Base-by-base conservation (phyloP, 805 yeast genomes). In the Ogataea parapolymorpha region DNA sequence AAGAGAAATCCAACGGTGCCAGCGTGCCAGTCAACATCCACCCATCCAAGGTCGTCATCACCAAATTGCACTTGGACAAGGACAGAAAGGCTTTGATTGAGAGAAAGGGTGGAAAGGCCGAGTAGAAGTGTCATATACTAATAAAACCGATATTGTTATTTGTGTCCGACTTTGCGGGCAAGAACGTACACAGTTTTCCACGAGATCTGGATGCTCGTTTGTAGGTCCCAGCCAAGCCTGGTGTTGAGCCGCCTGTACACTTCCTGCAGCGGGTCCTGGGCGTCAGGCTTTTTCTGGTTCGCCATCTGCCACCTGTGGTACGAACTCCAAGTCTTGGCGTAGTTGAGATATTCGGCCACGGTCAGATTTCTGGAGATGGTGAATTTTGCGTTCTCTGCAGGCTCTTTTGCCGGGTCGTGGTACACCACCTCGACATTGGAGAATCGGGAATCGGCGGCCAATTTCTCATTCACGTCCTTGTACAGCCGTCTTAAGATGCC, bases 1-100 rank as follows among this genome's bases (percentile, higher is more conserved):
- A 83, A 78, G 98, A 93, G 78, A 93, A 93, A 81, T 88, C 95
- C 60, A 85, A 83, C 79, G 98, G 97, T 77, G 95, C 95, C 67
- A 80, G 96, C 52, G 85, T 90, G 61, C 98, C 97, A 72, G 79
- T 91, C 74, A 87, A 89, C 85, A 80, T 93, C 61, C 95, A 91
- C 80, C 95, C 99, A 71, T 91, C 98, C 54, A 93, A 93, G 82
- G 95, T 93, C 69, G 96, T 91, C 74, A 87, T 93, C 75, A 93
- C 98, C 78, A 88, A 88, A 79, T 81, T 93, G 73, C 87, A 89
- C 82, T 84, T 93, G 72, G 97, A 91, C 84, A 86, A 86, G 79
- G 95, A 91, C 85, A 86, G 99, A 82, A 90, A 91, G 82, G 95
- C 86, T 71, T 83, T 91, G 77, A 87, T 91, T 68, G 80, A 79